phyloP scores from a whole-genome alignment of 257 asterid genomes.

The Eustoma russellianum region DNA sequence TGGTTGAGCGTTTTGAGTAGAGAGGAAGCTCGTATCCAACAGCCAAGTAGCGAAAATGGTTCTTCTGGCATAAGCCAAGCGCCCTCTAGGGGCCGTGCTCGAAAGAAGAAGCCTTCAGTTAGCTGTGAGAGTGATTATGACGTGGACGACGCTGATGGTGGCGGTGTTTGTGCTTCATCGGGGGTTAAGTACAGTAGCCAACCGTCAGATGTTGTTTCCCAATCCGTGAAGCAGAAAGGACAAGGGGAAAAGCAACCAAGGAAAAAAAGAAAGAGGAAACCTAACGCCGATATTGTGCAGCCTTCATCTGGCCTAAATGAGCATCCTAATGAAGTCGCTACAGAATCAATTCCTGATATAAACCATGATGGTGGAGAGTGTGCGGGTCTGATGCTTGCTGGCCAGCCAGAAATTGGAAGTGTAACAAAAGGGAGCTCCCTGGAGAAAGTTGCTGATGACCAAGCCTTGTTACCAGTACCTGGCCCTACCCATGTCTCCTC shows the following conservation, averaged over 20 bases:
- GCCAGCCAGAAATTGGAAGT: slow-evolving; percentile 18
- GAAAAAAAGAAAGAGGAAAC: slow-evolving; percentile 25
- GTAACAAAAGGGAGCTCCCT: slow-evolving; percentile 15
- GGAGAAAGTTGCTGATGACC: slow-evolving; percentile 19
- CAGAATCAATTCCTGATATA: slow-evolving; percentile 22
- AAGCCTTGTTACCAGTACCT: slow-evolving; percentile 20
- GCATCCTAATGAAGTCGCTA: slow-evolving; percentile 21
- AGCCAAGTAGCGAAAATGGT: slow-evolving; percentile 61
- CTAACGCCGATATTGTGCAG: slow-evolving; percentile 17
- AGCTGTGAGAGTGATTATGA: slow-evolving; percentile 77
- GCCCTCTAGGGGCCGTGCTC: slow-evolving; percentile 34
- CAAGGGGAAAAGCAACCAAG: slow-evolving; percentile 19
- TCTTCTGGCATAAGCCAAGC: slow-evolving; percentile 58
- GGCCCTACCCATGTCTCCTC: slow-evolving; percentile 23
- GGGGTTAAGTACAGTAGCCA: slow-evolving; percentile 35
- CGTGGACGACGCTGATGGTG: slow-evolving; percentile 46
- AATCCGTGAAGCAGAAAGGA: slow-evolving; percentile 23
- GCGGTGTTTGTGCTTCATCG: slow-evolving; percentile 51
- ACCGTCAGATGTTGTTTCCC: slow-evolving; percentile 13
- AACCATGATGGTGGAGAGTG: slow-evolving; percentile 14
- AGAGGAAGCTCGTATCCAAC: slow-evolving; percentile 56
- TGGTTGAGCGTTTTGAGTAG: slow-evolving; percentile 66
- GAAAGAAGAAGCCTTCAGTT: slow-evolving; percentile 40
- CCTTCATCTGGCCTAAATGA: slow-evolving; percentile 25
- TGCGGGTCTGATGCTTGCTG: slow-evolving; percentile 20